Conservation (phyloP, 208 protist genomes). For the Leishmania major region DNA sequence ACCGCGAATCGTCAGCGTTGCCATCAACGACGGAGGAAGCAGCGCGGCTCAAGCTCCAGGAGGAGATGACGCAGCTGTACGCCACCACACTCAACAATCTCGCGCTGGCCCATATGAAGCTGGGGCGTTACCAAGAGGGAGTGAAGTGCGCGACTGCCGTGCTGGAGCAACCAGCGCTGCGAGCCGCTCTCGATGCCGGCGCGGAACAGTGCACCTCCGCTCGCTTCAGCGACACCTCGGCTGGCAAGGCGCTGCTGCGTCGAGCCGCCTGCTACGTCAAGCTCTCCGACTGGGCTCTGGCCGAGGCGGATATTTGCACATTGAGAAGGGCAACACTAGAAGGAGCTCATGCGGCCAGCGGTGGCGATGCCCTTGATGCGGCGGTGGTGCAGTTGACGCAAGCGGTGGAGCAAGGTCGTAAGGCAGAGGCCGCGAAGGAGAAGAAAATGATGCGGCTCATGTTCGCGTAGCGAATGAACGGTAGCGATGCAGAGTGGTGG, state of each 20-base stretch:
- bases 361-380: constrained; percentile 14
- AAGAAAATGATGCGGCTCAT: constrained; percentile 66
- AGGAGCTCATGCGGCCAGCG: neutral
- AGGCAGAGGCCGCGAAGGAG: constrained; percentile 28
- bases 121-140: constrained; percentile 51
- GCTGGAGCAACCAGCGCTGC: constrained; percentile 27
- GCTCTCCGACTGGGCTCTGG: constrained; percentile 34
- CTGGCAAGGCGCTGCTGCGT: constrained; percentile 65
- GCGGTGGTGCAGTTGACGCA: constrained; percentile 19
- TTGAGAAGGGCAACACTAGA: neutral
- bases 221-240: constrained; percentile 12
- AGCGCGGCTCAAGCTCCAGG: constrained; percentile 14
- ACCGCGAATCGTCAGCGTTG: neutral
- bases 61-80: constrained; percentile 37
- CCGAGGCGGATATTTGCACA: constrained; percentile 35
- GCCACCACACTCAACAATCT: constrained; percentile 58
- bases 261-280: constrained; percentile 47
- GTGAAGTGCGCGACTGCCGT: constrained; percentile 45
- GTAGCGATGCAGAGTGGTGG: neutral
- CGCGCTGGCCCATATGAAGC: constrained; percentile 46
- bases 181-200: constrained; percentile 13
- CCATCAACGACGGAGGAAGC: neutral
- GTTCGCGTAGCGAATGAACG: constrained; percentile 37
- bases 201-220: neutral
- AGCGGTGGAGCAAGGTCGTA: constrained; percentile 19